Conservation (phyloP, 176 grass and related monocot genomes). For the Coix lacrymajobi region DNA sequence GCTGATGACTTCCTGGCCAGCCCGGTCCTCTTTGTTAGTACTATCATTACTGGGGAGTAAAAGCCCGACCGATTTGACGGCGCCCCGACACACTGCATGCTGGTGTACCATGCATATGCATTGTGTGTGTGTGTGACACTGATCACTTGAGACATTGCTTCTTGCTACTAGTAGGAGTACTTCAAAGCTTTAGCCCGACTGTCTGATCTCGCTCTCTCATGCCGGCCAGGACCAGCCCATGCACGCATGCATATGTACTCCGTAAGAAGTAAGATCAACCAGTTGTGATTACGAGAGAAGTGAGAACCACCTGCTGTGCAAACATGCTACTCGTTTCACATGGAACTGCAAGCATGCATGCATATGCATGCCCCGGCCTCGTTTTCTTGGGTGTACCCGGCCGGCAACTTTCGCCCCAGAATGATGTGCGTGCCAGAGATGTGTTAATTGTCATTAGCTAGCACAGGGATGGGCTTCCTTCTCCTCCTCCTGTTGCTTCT, state of each 20-base stretch:
- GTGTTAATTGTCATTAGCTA: not conserved
- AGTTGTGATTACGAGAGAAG: not conserved
- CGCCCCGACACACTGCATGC: constrained; percentile 35
- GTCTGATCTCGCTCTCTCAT: not conserved
- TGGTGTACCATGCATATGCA: not conserved
- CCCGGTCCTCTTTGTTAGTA: not conserved
- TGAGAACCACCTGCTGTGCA: not conserved
- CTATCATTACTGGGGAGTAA: constrained; percentile 30
- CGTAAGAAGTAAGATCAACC: not conserved
- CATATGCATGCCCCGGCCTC: too few relatives aligned
- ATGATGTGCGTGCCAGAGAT: constrained; percentile 6
- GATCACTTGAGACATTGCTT: not conserved
- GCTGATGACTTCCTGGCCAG: too few relatives aligned
- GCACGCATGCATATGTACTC: not conserved
- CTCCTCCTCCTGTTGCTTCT: not conserved
- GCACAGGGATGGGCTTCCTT: constrained; percentile 19
- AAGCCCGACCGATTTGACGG: constrained; percentile 47
- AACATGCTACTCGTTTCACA: not conserved
- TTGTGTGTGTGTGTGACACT: not conserved
- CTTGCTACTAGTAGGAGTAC: not conserved
- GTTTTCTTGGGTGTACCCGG: constrained; percentile 28
- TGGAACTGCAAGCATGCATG: constrained; percentile 8
- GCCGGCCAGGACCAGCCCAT: constrained; percentile 3
- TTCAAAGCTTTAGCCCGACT: not conserved
- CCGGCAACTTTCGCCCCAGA: constrained; percentile 18